Conservation (phyloP, 2,329 filamentous ascomycete species). For the Cordyceps cateniannulata region DNA sequence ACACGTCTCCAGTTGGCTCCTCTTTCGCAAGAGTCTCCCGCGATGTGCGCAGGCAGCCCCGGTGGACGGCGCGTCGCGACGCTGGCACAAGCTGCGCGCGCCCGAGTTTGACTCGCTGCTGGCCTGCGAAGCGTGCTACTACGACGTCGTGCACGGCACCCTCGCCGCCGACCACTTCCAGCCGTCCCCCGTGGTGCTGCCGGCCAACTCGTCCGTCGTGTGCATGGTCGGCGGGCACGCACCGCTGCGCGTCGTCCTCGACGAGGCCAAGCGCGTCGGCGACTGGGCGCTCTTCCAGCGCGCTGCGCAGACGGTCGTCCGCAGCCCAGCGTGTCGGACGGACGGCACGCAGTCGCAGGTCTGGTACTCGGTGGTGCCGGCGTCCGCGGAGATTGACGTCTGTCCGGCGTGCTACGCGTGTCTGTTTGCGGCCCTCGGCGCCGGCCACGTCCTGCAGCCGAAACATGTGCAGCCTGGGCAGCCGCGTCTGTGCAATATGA, state of each 20-base stretch:
- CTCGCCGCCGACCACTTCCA: conserved; percentile 3
- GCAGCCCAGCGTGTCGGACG: not conserved
- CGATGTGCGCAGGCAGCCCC: not conserved
- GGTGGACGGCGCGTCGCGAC: not conserved
- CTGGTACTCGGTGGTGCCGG: not conserved
- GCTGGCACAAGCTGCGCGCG: not conserved
- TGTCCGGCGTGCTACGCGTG: not conserved
- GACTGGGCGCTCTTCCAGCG: conserved; percentile 1
- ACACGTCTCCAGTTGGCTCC: not conserved
- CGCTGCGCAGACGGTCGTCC: not conserved
- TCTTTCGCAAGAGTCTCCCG: not conserved
- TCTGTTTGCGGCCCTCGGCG: not conserved
- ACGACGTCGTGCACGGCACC: not conserved
- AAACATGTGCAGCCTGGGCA: not conserved
- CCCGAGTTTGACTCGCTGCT: not conserved
- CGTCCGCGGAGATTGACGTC: not conserved
- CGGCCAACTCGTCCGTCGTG: not conserved
- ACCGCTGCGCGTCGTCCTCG: not conserved
- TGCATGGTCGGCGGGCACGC: not conserved
- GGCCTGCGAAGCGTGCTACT: conserved; percentile 6
- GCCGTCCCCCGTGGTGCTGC: not conserved
- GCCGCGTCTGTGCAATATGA: not conserved
- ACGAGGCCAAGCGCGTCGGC: not conserved
- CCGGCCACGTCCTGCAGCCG: not conserved
- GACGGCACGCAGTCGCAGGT: not conserved